phyloP scores from a whole-genome alignment of 768 basidiomycete species.

The Boletus sp. region DNA sequence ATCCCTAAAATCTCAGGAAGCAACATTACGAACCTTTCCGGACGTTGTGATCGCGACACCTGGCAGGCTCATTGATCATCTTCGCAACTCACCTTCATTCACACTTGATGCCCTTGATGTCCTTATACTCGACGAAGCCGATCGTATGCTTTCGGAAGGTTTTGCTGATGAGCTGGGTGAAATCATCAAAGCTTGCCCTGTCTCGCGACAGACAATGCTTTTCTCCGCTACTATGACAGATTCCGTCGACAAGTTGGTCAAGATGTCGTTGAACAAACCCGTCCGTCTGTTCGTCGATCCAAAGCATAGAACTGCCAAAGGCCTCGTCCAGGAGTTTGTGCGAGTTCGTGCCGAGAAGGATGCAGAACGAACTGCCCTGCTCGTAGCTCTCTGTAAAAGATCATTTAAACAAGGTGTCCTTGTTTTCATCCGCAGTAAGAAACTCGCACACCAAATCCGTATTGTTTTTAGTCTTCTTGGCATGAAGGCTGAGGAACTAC shows the following conservation, averaged over 20 bases:
- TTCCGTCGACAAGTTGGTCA: conserved; percentile 88
- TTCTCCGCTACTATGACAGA: conserved; percentile 99
- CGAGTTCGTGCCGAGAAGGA: conserved; percentile 82
- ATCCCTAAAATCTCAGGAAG: conserved; percentile 90
- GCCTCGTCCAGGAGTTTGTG: conserved; percentile 91
- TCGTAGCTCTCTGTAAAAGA: conserved; percentile 81
- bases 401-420: conserved; percentile 83
- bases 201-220: conserved; percentile 92
- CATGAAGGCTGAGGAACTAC: conserved; percentile 89
- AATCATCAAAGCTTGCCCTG: conserved; percentile 87
- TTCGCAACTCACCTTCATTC: conserved; percentile 93
- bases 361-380: conserved; percentile 68
- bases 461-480: conserved; percentile 86
- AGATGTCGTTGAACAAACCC: conserved; percentile 89
- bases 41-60: conserved; percentile 97
- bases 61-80: conserved; percentile 95
- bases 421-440: conserved; percentile 95
- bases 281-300: conserved; percentile 95
- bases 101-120: conserved; percentile 90
- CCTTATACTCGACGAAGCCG: conserved; percentile 94
- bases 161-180: conserved; percentile 93
- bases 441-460: conserved; percentile 94
- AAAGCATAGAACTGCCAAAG: conserved; percentile 80
- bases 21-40: conserved; percentile 76
- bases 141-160: conserved; percentile 94